phyloP scores from a whole-genome alignment of 176 grass and related monocot species.

The Alloteropsis semialata region DNA sequence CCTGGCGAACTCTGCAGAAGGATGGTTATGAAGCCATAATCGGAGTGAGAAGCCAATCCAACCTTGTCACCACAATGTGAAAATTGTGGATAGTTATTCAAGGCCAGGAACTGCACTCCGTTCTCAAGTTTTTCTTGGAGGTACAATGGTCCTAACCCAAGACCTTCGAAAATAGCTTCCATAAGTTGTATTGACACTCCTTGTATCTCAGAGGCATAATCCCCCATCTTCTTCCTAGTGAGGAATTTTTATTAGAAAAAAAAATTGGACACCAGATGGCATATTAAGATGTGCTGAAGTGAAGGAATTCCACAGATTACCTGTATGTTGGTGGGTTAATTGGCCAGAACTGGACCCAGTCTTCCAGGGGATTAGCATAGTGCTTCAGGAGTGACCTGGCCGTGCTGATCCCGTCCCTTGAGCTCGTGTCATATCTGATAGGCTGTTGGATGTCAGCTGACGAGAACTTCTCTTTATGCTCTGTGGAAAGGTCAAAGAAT shows the following conservation, averaged over 20 bases:
- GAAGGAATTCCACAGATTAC: conserved; percentile 19
- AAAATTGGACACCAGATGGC: background rate
- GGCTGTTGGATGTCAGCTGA: conserved; percentile 47
- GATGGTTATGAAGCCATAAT: conserved; percentile 72
- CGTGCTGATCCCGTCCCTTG: conserved; percentile 27
- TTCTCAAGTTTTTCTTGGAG: conserved; percentile 44
- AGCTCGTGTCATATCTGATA: conserved; percentile 51
- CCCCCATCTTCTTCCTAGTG: conserved; percentile 58
- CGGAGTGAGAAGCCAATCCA: conserved; percentile 53
- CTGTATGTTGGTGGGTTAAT: conserved; percentile 49
- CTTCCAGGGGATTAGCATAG: conserved; percentile 58
- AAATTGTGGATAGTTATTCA: conserved; percentile 51
- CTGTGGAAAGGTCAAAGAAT: conserved; percentile 55
- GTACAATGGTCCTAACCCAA: conserved; percentile 43
- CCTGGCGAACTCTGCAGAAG: conserved; percentile 57
- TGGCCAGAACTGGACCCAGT: conserved; percentile 64
- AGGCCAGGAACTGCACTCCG: conserved; percentile 58
- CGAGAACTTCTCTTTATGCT: conserved; percentile 48
- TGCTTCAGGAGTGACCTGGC: conserved; percentile 68
- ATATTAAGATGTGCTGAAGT: background rate
- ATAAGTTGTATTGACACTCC: conserved; percentile 41
- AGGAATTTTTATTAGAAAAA: background rate
- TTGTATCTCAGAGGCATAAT: conserved; percentile 38
- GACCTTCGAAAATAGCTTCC: conserved; percentile 54
- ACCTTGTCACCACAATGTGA: background rate